These are phyloP conservation scores for Candida ficus DNA, from an alignment of 805 yeast species.

Conservation along the genomic window DNA sequence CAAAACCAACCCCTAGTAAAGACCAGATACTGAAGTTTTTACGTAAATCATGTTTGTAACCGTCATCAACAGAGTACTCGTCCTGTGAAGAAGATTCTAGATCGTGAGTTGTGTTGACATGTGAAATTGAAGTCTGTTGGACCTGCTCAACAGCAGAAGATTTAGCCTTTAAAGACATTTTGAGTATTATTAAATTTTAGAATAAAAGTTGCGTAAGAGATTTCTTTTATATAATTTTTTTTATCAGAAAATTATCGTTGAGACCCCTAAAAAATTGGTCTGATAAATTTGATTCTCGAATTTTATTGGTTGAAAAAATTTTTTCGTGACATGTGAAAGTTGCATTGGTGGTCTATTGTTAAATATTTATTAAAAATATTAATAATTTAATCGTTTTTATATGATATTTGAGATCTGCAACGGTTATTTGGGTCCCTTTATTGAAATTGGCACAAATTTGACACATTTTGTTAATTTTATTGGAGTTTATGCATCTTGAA, in stretches of 20 bases:
- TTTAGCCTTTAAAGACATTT: background rate
- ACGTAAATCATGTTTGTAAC: slow-evolving; percentile 15
- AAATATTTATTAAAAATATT: background rate
- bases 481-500: slow-evolving; percentile 6
- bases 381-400: background rate
- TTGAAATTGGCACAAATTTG: slow-evolving; percentile 1
- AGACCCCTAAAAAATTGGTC: background rate
- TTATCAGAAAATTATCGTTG: background rate
- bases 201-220: no score
- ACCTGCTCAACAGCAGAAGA: background rate
- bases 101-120: background rate
- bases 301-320: background rate
- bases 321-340: background rate
- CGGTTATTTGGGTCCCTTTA: background rate
- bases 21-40: slow-evolving; percentile 37
- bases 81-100: background rate
- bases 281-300: background rate
- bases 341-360: no score
- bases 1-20: slow-evolving; percentile 51
- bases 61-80: slow-evolving; percentile 6
- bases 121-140: background rate
- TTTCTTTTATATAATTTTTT: no score
- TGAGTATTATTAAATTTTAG: no score
- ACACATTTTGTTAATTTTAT: background rate
- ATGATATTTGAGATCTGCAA: no score